Evolutionary conservation across 148 eudicot species (phyloP).

Genomic region (Drosera capensis): DNA sequence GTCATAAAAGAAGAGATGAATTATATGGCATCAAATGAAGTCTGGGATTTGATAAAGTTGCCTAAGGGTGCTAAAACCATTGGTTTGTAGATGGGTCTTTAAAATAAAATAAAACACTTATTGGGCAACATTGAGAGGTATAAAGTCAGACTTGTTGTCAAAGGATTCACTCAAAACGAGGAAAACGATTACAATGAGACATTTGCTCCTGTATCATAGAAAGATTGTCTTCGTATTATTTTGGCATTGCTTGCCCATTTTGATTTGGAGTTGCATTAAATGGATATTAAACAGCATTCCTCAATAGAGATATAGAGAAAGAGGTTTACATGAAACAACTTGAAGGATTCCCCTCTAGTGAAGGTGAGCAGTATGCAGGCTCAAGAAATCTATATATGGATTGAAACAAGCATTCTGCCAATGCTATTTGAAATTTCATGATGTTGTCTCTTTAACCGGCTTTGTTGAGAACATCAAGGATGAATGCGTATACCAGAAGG

Average conservation of each 20-base stretch:
- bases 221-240: background rate
- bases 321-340: too few species aligned
- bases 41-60: background rate
- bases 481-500: too few species aligned
- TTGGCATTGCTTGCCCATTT: too few species aligned
- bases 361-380: too few species aligned
- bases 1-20: too few species aligned
- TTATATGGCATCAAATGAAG: background rate
- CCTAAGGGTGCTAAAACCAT: slow-evolving; percentile 2
- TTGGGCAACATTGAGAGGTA: background rate
- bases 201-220: slow-evolving; percentile 4
- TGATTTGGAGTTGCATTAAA: slow-evolving; percentile 5
- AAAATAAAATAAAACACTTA: background rate
- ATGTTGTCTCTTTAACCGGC: too few species aligned
- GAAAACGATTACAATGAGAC: background rate
- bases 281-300: slow-evolving; percentile 1
- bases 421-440: too few species aligned
- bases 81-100: slow-evolving; percentile 1
- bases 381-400: too few species aligned
- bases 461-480: background rate
- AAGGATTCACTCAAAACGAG: slow-evolving; percentile 5
- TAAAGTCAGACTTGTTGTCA: background rate
- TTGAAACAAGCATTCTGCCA: too few species aligned
- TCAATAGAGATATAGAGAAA: slow-evolving; percentile 1
- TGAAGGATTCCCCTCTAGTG: too few species aligned